Conservation (phyloP, 352 stramenopile genomes). For the Pythium myriotylum region DNA sequence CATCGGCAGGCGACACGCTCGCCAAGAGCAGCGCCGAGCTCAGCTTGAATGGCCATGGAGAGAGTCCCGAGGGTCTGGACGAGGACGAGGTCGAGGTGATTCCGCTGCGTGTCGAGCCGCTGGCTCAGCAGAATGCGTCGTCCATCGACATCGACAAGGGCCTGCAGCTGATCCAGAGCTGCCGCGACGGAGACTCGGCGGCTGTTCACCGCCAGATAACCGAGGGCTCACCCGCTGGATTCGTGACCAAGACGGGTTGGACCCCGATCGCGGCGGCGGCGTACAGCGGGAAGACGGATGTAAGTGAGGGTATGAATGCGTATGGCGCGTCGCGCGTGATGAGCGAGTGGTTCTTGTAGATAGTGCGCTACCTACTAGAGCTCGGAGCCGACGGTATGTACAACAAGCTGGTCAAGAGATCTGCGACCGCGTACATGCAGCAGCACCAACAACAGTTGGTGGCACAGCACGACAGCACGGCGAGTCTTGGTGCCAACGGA, state of each 20-base stretch:
- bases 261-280: constrained; percentile 67
- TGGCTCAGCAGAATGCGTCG: constrained; percentile 58
- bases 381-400: constrained; percentile 79
- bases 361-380: constrained; percentile 67
- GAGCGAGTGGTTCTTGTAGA: constrained; percentile 23
- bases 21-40: constrained; percentile 5
- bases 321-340: too few species aligned
- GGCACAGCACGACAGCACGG: constrained; percentile 16
- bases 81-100: constrained; percentile 47
- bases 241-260: constrained; percentile 80
- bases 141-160: constrained; percentile 56
- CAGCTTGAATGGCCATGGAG: constrained; percentile 15
- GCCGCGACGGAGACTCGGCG: constrained; percentile 46
- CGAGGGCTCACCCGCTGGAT: constrained; percentile 57
- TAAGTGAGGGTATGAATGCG: constrained; percentile 21
- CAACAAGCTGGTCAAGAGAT: constrained; percentile 38
- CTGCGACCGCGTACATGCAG: constrained; percentile 9
- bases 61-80: constrained; percentile 12
- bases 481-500: constrained; percentile 8
- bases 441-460: constrained; percentile 1
- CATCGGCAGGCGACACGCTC: constrained; percentile 4
- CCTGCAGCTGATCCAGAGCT: constrained; percentile 62
- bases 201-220: constrained; percentile 42
- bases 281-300: constrained; percentile 64
- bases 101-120: constrained; percentile 51